Evolutionary conservation across 1,284 basidiomycete species (phyloP).

Genomic region (Ceratobasidium sp.): DNA sequence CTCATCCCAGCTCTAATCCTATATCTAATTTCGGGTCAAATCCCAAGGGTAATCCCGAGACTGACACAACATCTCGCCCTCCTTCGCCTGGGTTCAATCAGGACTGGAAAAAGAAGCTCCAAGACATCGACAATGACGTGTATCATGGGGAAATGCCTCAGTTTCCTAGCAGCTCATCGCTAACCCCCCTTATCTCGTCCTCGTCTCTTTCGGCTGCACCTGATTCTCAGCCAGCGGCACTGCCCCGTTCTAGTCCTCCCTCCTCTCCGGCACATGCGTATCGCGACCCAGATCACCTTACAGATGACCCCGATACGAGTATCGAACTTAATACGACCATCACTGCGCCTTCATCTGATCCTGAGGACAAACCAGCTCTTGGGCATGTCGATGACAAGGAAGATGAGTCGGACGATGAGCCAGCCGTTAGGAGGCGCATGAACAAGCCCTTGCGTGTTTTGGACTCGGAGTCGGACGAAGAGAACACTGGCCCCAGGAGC

Average conservation of each 20-base stretch:
- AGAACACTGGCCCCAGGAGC: neutral
- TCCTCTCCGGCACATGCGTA: constrained; percentile 40
- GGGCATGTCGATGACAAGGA: neutral
- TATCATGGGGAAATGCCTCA: constrained; percentile 30
- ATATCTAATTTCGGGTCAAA: neutral
- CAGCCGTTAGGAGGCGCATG: constrained; percentile 8
- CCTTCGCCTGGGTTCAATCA: constrained; percentile 28
- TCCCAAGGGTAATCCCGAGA: constrained; percentile 6
- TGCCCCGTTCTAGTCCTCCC: constrained; percentile 32
- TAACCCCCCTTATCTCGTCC: constrained; percentile 35
- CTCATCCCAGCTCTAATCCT: neutral
- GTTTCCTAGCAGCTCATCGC: constrained; percentile 5
- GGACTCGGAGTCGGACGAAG: constrained; percentile 20
- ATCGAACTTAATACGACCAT: constrained; percentile 35
- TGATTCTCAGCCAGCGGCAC: constrained; percentile 1
- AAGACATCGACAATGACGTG: constrained; percentile 23
- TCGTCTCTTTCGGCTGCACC: constrained; percentile 45
- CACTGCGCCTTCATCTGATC: constrained; percentile 30
- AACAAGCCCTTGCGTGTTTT: constrained; percentile 11
- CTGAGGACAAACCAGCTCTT: constrained; percentile 5
- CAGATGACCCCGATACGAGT: constrained; percentile 29
- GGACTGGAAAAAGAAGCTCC: constrained; percentile 40
- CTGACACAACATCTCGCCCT: constrained; percentile 6
- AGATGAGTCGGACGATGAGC: constrained; percentile 19
- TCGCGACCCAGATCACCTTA: constrained; percentile 11